Percentiles rank a stretch among this genome's conserved stretches.
phyloP scores from a whole-genome alignment of 2,329 filamentous ascomycete genomes.

The Cladorrhinum sp. region DNA sequence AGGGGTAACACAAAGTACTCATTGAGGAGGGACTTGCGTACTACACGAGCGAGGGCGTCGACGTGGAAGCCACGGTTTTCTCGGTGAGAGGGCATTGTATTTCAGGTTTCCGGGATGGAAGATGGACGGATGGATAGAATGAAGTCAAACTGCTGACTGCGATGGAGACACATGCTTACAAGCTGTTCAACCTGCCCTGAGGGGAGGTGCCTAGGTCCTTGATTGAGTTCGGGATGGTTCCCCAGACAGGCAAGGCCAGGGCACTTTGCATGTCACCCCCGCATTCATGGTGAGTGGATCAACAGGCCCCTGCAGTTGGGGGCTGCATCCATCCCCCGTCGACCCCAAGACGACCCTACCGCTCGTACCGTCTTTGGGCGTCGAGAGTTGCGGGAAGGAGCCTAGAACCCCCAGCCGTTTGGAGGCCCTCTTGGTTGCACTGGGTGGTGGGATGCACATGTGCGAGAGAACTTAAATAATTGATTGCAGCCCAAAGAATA shows the following conservation, averaged over 20 bases:
- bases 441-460: not conserved
- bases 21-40: slow-evolving; percentile 22
- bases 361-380: too few species aligned
- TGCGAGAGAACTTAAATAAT: too few species aligned
- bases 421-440: not conserved
- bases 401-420: too few species aligned
- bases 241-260: not conserved
- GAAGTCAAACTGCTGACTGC: not conserved
- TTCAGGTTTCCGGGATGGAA: not conserved
- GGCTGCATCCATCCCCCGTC: too few species aligned
- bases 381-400: too few species aligned
- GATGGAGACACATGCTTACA: not conserved
- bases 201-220: not conserved
- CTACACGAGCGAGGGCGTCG: slow-evolving; percentile 18
- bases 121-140: not conserved
- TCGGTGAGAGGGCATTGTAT: slow-evolving; percentile 16
- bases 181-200: too few species aligned
- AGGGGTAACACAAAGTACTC: slow-evolving; percentile 18
- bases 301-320: too few species aligned
- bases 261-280: not conserved
- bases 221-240: not conserved
- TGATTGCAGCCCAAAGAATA: too few species aligned
- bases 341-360: too few species aligned
- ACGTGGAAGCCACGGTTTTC: slow-evolving; percentile 20
- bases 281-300: not conserved